These are phyloP conservation scores for Chrysoporthe cubensis DNA, from an alignment of 2,329 filamentous ascomycete species.

Conservation along the genomic window DNA sequence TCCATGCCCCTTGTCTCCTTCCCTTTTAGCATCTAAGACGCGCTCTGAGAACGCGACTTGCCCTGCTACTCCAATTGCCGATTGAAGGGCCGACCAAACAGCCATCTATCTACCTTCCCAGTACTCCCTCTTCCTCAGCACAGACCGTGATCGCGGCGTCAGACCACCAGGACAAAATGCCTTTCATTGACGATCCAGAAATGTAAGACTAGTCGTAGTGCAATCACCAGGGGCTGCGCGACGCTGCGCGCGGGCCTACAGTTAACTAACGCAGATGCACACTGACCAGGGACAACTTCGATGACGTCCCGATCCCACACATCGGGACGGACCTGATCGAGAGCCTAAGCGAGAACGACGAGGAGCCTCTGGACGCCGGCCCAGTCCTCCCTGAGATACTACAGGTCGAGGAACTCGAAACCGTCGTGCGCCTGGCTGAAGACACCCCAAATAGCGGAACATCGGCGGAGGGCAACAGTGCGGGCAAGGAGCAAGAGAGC, in stretches of 20 bases:
- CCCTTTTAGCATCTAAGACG: background rate
- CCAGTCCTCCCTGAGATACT: slow-evolving; percentile 19
- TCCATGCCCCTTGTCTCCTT: too few species aligned
- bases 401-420: slow-evolving; percentile 11
- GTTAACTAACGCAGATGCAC: background rate
- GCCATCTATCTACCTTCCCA: background rate
- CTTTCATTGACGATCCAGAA: slow-evolving; percentile 23
- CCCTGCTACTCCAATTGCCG: background rate
- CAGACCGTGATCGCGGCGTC: background rate
- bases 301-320: slow-evolving; percentile 20
- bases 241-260: background rate
- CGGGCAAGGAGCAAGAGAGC: background rate
- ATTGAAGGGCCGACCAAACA: slow-evolving; percentile 7
- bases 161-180: slow-evolving; percentile 21
- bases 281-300: slow-evolving; percentile 12
- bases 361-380: slow-evolving; percentile 18
- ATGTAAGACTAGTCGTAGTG: slow-evolving; percentile 18
- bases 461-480: background rate
- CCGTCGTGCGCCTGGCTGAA: slow-evolving; percentile 1
- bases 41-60: background rate
- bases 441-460: background rate
- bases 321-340: slow-evolving; percentile 24
- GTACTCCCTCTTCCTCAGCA: too few species aligned
- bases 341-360: slow-evolving; percentile 17
- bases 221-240: background rate